Evolutionary conservation across 306 rosid species (phyloP).

Genomic region (Sindora glabra): DNA sequence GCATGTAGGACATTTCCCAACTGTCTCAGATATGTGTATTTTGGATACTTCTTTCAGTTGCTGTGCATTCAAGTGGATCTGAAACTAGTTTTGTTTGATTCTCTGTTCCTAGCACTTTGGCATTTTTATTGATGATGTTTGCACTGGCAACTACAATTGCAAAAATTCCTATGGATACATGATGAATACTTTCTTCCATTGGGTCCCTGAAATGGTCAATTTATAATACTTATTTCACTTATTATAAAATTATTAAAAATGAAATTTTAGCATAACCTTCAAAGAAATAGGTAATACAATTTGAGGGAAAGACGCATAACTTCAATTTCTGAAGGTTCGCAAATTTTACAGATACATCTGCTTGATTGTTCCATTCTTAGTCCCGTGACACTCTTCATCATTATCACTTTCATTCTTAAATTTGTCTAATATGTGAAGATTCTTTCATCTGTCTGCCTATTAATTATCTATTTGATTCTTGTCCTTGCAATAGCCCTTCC

Average conservation of each 20-base stretch:
- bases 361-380: no score
- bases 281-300: not conserved
- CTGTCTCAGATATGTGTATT: no score
- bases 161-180: not conserved
- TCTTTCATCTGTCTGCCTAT: not conserved
- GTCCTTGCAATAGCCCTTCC: constrained; percentile 53
- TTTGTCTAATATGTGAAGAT: not conserved
- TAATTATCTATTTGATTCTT: constrained; percentile 13
- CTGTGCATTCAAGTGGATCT: no score
- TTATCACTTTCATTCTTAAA: not conserved
- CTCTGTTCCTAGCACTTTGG: not conserved
- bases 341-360: no score
- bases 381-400: not conserved
- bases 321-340: no score
- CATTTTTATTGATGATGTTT: not conserved
- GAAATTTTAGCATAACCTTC: not conserved
- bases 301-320: not conserved
- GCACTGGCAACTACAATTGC: not conserved
- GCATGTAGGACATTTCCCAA: no score
- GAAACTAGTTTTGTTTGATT: not conserved
- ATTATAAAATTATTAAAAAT: not conserved
- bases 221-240: not conserved
- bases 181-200: not conserved
- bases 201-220: not conserved
- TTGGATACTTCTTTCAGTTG: no score